Evolutionary conservation across 2,329 filamentous ascomycete species (phyloP), one percentile per base, ranked within the genome.

Genomic region (Colletotrichum cordylinicola): DNA sequence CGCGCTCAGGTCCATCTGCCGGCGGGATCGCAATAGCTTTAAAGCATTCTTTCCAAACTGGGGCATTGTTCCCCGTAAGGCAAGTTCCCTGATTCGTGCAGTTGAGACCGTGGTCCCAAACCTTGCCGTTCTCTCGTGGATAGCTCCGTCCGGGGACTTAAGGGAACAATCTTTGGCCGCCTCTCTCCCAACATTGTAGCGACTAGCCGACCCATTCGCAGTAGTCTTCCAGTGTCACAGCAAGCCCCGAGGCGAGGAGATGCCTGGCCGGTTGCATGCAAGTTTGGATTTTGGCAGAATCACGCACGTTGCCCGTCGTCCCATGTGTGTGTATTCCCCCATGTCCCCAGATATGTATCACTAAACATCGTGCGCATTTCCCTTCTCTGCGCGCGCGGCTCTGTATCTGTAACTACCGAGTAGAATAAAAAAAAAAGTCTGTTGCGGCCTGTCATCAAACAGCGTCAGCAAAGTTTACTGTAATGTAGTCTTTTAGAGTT

Each of bases 21-120:
- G 31, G 21, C 58, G 31, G 58, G 58, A 29, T 21, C 24, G n/a
- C 16, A 12, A 39, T 61, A 56, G 55, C 37, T 67, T 24, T 67
- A 56, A 18, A 52, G 21, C 43, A 52, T 52, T 24, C 43, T 62
- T 66, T 71, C 48, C 48, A 12, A 39, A 61, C 37, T 67, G 24
- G 56, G 64, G 43, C 70, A 73, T 48, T 55, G n/a, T 60, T 33
- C 58, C 68, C 24, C 31, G 12, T 29, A n/a, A 16, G 69, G n/a
- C 60, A 72, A 62, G 29, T 62, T 67, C 43, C 62, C 73, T 73
- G 64, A 69, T 75, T 73, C 64, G 73, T 55, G 31, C 27, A 24
- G 56, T 48, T 56, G 69, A 62, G n/a, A 67, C 61, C 56, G 29
- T 33, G 29, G n/a, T 33, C 31, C 55, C 15, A 75, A 75, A 62